Conservation (phyloP, 2,329 filamentous ascomycete genomes). For the Thermothelomyces thermophilus region DNA sequence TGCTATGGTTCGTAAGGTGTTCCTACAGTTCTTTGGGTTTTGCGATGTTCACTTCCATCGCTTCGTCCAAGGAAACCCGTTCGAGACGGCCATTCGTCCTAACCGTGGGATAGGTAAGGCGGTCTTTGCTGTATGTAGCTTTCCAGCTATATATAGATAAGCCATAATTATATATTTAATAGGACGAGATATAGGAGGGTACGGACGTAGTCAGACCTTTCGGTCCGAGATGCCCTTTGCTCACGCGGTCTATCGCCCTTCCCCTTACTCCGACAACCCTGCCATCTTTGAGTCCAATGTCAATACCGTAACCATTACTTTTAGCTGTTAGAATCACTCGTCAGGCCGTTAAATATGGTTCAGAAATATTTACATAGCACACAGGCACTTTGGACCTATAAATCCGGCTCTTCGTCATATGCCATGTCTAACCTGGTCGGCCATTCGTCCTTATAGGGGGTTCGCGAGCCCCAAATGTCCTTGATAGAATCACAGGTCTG, state of each 20-base stretch:
- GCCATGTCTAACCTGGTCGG: slow-evolving; percentile 28
- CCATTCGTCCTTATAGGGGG: slow-evolving; percentile 32
- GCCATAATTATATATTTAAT: not conserved
- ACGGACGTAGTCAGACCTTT: slow-evolving; percentile 31
- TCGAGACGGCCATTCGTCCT: slow-evolving; percentile 31
- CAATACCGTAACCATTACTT: slow-evolving; percentile 33
- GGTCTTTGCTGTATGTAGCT: slow-evolving; percentile 27
- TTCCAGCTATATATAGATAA: slow-evolving; percentile 20
- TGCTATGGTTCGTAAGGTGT: slow-evolving; percentile 32
- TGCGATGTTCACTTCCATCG: slow-evolving; percentile 31
- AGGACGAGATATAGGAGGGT: not conserved
- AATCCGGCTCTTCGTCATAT: slow-evolving; percentile 30
- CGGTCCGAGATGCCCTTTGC: slow-evolving; percentile 31
- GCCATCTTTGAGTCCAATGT: slow-evolving; percentile 32
- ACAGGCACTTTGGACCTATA: slow-evolving; percentile 35
- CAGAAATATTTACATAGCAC: slow-evolving; percentile 24
- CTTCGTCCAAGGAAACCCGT: slow-evolving; percentile 33
- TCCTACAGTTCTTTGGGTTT: slow-evolving; percentile 28
- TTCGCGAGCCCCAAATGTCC: slow-evolving; percentile 20
- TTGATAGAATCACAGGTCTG: slow-evolving; percentile 4
- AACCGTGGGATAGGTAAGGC: slow-evolving; percentile 30
- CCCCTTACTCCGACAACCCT: slow-evolving; percentile 34
- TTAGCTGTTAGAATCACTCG: not conserved
- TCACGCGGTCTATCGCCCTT: slow-evolving; percentile 29
- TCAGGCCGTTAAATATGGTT: too few species aligned